Evolutionary conservation across 768 basidiomycete genomes (phyloP), one percentile per base, ranked within the genome.

Genomic region (Russula sp.): DNA sequence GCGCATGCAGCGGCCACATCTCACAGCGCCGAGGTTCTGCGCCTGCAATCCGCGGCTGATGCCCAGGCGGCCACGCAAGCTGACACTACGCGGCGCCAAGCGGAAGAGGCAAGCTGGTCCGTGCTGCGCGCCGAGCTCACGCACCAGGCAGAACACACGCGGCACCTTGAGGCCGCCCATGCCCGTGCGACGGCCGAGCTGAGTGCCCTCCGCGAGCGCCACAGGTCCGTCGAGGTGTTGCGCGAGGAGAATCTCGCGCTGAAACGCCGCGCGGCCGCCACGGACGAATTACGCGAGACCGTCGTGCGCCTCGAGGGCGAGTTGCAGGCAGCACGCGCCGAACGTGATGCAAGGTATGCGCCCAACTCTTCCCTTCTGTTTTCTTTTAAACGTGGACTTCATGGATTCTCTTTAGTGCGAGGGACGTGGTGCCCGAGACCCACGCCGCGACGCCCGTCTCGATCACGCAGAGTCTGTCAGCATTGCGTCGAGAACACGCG

Each of bases 241-340:
- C 77, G 81, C 37, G 91, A 92, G 70, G 87, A 92, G 73, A 90
- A 91, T 65, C 77, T 84, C 6, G 78, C 78, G 0, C 71, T 92
- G 49, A 83, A 89, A 69, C 72, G 75, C 16, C 85, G 80, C 67
- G 73, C 85, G 8, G 68, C 66, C 14, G 75, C 75, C 2, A 72
- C 81, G 42, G 85, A 88, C 20, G 80, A 79, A 44, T 70, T 89
- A 57, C 75, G 85, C 32, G 82, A 82, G 68, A 76, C 78, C 66
- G 79, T 84, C 0, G 82, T 80, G 1, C 74, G 73, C 47, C 72
- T 89, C 37, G 86, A 89, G 67, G 87, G 81, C 0, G 86, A 89
- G 68, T 73, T 89, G 0, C 86, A 85, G 10, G 87, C 82, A 0
- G 82, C 77, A 6, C 72, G 82, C 45, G 74, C 72, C 57, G 87